Conservation (phyloP, 2,329 filamentous ascomycete genomes). For the Diplodia sapinea region DNA sequence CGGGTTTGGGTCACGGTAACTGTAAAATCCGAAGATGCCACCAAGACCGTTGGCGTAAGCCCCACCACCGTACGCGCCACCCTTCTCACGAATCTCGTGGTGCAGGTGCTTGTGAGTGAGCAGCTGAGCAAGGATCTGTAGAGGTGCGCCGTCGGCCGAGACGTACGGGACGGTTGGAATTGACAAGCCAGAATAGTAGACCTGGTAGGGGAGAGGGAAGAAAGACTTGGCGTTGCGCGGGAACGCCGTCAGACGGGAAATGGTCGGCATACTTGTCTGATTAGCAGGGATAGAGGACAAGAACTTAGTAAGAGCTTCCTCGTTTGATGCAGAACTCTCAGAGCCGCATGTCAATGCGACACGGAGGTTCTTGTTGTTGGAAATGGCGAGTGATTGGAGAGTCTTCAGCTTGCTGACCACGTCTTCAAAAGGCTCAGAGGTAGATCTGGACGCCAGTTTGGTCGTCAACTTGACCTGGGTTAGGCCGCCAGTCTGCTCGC, state of each 20-base stretch:
- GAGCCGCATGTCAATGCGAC: constrained; percentile 84
- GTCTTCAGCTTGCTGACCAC: constrained; percentile 82
- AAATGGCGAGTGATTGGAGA: constrained; percentile 80
- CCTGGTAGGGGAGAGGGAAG: constrained; percentile 94
- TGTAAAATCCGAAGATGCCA: constrained; percentile 92
- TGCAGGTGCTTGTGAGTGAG: constrained; percentile 96
- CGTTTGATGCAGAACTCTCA: constrained; percentile 73
- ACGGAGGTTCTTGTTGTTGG: constrained; percentile 70
- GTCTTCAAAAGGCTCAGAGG: constrained; percentile 72
- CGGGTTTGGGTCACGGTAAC: constrained; percentile 95
- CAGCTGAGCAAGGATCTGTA: constrained; percentile 88
- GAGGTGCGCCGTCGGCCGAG: constrained; percentile 73
- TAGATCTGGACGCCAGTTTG: constrained; percentile 73
- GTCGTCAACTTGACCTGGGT: constrained; percentile 87
- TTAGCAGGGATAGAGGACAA: constrained; percentile 62
- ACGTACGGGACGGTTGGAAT: constrained; percentile 85
- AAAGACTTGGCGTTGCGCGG: constrained; percentile 70
- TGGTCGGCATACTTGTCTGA: constrained; percentile 40
- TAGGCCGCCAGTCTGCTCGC: constrained; percentile 87
- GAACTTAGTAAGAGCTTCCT: constrained; percentile 73
- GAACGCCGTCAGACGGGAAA: constrained; percentile 39
- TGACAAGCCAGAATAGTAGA: constrained; percentile 88
- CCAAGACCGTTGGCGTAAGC: constrained; percentile 81
- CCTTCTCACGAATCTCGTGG: constrained; percentile 97
- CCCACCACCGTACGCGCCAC: constrained; percentile 92